Evolutionary conservation across 140 eudicot genomes (phyloP), one percentile per base, ranked within the genome.

Genomic region (Flaveria floridana): DNA sequence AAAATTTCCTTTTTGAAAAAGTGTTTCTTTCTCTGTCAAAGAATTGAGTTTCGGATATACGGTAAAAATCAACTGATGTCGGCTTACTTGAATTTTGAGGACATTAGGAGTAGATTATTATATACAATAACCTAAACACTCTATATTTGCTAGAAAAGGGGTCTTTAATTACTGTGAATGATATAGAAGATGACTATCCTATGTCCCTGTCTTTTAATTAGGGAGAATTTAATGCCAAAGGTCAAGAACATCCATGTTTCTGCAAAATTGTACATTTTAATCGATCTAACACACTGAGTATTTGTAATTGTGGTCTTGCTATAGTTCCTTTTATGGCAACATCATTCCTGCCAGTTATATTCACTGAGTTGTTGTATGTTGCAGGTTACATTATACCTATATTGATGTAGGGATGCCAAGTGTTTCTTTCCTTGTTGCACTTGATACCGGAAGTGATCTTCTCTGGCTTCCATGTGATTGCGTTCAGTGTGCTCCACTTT

Each of bases 391-490:
- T 82, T 90, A 93, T 79, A 88, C 91, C 26, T 90, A 94, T 90
- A 93, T 93, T 74, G 98, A 88, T 86, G 71, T 93, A 75, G 98
- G 98, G 85, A 82, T 86, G 76, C 98, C 98, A 21, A 84, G 80
- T 71, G 94, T 90, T 62, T 80, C 96, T 58, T 93, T 93, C 80
- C 90, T 93, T 78, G 98, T 90, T 76, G 98, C 97, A 28, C 74
- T 93, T 80, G 98, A 93, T 84, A 84, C 87, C 39, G 98, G 98
- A 71, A 93, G 96, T 67, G 98, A 93, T 84, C 85, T 88, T 18
- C 88, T 86, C 30, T 93, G 98, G 98, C 86, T 93, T 83, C 98
- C 98, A 52, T 93, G 98, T 75, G 85, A 90, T 44, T 93, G 98
- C 81, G 72, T 83, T 21, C 91, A 93, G 79, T 93, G 98, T 88